Base-by-base conservation (phyloP, 1,284 basidiomycete species). In the Leccinum fallax region DNA sequence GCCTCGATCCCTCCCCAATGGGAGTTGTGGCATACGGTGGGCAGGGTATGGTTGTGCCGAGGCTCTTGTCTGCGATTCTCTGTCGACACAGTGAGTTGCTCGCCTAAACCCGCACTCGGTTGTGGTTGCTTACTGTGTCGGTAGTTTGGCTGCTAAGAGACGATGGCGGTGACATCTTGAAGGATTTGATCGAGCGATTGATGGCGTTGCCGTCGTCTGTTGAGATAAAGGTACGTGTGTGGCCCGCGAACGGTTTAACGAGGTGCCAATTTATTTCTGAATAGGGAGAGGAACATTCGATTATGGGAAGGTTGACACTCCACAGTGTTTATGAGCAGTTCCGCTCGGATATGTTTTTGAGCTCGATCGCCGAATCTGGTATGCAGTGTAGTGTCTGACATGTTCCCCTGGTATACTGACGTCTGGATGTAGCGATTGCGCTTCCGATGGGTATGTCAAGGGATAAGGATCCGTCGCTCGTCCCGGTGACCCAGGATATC, bases 291-390 rank as follows among this genome's bases (percentile, higher is more conserved):
- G 86, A 91, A 67, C 84, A 86, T 65, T 81, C 86, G 4, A 76
- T 95, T 0, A 81, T 91, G 69, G 94, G 89, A 0, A 89, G 85
- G 63, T 77, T 95, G 15, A 87, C 87, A 0, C 76, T 96, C 40
- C 85, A 92, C 61, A 84, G 88, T 30, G 91, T 90, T 0, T 89
- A 93, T 69, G 83, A 83, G 55, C 86, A 86, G 26, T 94, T 95
- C 79, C 86, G 86, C 55, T 83, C 86, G 0, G 93, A 96, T 70
- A 89, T 96, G 79, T 93, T 94, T 75, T 79, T 96, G 65, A 94
- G 88, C 69, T 95, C 93, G 2, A 77, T 96, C 19, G 84, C 89
- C 0, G 94, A 97, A 74, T 95, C 94, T 7, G 89, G 93, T 94
- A 67, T 48, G 88, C 57, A n/a, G 16, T 11, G 16, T 38, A 26